A percentile compares a stretch with the other conserved stretches of the same genome.
Conservation (phyloP, 192 early-diverging fungal genomes). For the Irineochytrium annulatum region DNA sequence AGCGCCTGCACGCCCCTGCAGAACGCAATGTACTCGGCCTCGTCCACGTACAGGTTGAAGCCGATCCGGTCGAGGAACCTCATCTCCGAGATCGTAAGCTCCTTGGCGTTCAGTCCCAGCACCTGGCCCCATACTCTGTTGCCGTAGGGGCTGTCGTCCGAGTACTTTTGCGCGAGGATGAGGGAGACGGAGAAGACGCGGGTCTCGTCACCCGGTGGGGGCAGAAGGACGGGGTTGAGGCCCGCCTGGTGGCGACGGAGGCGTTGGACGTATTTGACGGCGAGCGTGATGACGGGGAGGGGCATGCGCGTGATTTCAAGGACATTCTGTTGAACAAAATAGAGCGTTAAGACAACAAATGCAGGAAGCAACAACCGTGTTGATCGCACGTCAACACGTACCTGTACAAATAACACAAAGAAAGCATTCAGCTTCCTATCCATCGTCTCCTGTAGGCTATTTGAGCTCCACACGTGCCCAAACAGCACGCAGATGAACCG, state of each 20-base stretch:
- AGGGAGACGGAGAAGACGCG: conserved; percentile 14
- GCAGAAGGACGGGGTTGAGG: neutral
- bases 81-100: conserved; percentile 9
- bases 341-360: neutral
- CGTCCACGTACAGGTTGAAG: conserved; percentile 15
- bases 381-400: neutral
- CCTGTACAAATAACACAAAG: conserved; percentile 22
- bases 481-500: conserved; percentile 19
- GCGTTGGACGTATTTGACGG: conserved; percentile 26
- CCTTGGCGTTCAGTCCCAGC: conserved; percentile 1
- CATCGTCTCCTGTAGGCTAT: conserved; percentile 18
- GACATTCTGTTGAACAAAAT: conserved; percentile 12
- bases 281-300: conserved; percentile 25
- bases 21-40: conserved; percentile 12
- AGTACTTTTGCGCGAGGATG: conserved; percentile 25
- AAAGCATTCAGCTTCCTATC: conserved; percentile 13
- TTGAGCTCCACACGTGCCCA: conserved; percentile 22
- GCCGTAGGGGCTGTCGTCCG: conserved; percentile 20
- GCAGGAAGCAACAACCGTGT: too few relatives aligned
- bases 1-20: conserved; percentile 19
- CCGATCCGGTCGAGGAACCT: conserved; percentile 2
- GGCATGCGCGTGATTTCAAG: conserved; percentile 30
- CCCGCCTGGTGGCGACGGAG: conserved; percentile 5
- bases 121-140: conserved; percentile 18
- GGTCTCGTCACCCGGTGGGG: neutral